These are phyloP conservation scores for Paramecium octaurelia DNA, from an alignment of 73 alveolate species.

Conservation along the genomic window DNA sequence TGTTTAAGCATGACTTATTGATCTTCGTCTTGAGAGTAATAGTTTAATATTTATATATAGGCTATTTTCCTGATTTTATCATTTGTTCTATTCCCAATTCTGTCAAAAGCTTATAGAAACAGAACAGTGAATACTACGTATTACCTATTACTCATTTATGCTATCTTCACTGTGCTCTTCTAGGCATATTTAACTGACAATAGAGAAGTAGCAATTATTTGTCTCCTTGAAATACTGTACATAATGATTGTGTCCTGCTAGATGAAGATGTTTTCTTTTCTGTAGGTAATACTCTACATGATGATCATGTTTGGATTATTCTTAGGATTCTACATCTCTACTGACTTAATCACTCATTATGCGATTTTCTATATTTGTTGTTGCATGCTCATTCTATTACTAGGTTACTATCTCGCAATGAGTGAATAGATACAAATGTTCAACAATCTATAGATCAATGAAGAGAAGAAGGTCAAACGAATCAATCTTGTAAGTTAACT, in stretches of 20 bases:
- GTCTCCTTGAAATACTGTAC: not conserved
- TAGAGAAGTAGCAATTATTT: not conserved
- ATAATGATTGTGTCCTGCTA: not conserved
- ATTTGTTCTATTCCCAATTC: not conserved
- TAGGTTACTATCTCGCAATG: constrained; percentile 6
- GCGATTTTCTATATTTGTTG: not conserved
- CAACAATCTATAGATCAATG: constrained; percentile 23
- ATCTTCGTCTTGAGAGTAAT: constrained; percentile 12
- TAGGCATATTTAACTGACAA: constrained; percentile 22
- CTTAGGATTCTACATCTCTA: not conserved
- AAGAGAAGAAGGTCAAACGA: constrained; percentile 12
- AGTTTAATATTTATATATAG: not conserved
- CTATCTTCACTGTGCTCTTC: not conserved
- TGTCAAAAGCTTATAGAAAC: constrained; percentile 17
- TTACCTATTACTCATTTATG: not conserved
- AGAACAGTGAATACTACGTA: not conserved
- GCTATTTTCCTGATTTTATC: constrained; percentile 10
- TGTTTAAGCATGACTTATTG: not conserved
- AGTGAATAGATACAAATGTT: constrained; percentile 27
- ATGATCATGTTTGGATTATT: not conserved
- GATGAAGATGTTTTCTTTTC: not conserved
- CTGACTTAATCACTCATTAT: not conserved
- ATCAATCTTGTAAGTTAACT: constrained; percentile 5
- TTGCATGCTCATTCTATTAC: not conserved
- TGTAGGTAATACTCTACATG: not conserved